Percentiles rank a stretch among this genome's conserved stretches.
phyloP scores from a whole-genome alignment of 2,329 filamentous ascomycete species.

The Trichoderma atrobrunneum region DNA sequence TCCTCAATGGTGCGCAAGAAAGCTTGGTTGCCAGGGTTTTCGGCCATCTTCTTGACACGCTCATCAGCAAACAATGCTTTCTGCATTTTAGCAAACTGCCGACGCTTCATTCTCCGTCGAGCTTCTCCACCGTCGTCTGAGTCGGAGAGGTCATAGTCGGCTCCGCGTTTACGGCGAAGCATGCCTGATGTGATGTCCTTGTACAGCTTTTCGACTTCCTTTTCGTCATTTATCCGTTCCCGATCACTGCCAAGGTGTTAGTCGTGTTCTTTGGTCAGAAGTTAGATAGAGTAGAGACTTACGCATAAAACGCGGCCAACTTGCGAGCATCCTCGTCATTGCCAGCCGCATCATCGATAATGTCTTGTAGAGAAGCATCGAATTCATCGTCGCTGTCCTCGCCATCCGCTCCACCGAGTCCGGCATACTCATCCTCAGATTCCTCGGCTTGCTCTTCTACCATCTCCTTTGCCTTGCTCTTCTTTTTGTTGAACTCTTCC shows the following conservation, averaged over 20 bases:
- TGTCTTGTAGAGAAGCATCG: constrained; percentile 71
- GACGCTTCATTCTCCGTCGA: constrained; percentile 74
- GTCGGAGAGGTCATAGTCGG: constrained; percentile 83
- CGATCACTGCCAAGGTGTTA: constrained; percentile 58
- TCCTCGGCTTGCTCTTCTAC: constrained; percentile 93
- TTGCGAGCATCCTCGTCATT: constrained; percentile 77
- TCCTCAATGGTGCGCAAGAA: constrained; percentile 92
- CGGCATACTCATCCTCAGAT: constrained; percentile 97
- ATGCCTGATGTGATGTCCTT: constrained; percentile 88
- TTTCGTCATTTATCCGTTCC: constrained; percentile 76
- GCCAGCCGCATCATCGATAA: constrained; percentile 83
- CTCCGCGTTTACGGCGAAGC: constrained; percentile 77
- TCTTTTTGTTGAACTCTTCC: constrained; percentile 75
- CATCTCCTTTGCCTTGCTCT: constrained; percentile 81
- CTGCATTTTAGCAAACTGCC: constrained; percentile 88
- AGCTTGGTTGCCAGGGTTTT: constrained; percentile 83
- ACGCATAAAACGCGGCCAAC: constrained; percentile 85
- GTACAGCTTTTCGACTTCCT: constrained; percentile 85
- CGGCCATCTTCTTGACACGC: constrained; percentile 83
- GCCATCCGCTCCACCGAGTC: constrained; percentile 83
- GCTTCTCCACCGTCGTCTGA: constrained; percentile 84
- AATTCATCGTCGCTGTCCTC: constrained; percentile 76
- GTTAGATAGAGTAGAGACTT: constrained; percentile 44
- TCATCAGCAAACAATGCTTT: constrained; percentile 85
- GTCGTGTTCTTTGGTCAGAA: background rate